phyloP scores from a whole-genome alignment of 2,329 filamentous ascomycete genomes.

The Colletotrichum agaves region DNA sequence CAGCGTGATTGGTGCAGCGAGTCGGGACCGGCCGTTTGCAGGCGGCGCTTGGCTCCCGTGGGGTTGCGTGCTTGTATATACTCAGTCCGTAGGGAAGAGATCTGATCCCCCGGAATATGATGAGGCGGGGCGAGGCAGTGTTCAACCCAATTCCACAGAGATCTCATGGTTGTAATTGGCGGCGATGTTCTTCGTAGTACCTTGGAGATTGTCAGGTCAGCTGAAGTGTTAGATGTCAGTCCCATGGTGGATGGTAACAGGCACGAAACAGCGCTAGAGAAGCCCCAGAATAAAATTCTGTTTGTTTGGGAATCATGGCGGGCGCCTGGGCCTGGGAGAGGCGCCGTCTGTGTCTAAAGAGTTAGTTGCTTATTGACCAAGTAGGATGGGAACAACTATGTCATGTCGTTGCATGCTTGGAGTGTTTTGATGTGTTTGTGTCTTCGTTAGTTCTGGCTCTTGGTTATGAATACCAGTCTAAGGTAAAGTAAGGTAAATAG shows the following conservation, averaged over 20 bases:
- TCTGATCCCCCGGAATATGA: no score
- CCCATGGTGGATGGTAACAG: conserved; percentile 13
- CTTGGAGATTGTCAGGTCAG: conserved; percentile 10
- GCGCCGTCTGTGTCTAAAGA: not conserved
- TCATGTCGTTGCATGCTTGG: not conserved
- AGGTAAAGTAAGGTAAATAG: no score
- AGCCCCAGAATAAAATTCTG: conserved; percentile 34
- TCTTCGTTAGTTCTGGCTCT: not conserved
- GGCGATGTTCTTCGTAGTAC: no score
- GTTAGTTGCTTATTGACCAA: not conserved
- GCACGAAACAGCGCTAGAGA: conserved; percentile 34
- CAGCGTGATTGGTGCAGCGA: not conserved
- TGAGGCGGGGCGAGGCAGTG: not conserved
- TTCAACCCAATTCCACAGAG: no score
- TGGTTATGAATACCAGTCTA: no score
- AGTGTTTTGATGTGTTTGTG: not conserved
- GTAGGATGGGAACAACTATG: not conserved
- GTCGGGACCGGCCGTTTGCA: conserved; percentile 18
- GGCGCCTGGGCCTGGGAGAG: conserved; percentile 7
- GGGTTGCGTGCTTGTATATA: not conserved
- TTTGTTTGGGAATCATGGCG: conserved; percentile 28
- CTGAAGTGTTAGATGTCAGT: conserved; percentile 23
- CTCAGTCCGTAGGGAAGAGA: not conserved
- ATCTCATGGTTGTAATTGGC: no score
- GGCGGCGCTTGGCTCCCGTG: conserved; percentile 16